phyloP scores from a whole-genome alignment of 2,329 filamentous ascomycete genomes.

The Alternaria infectoria region DNA sequence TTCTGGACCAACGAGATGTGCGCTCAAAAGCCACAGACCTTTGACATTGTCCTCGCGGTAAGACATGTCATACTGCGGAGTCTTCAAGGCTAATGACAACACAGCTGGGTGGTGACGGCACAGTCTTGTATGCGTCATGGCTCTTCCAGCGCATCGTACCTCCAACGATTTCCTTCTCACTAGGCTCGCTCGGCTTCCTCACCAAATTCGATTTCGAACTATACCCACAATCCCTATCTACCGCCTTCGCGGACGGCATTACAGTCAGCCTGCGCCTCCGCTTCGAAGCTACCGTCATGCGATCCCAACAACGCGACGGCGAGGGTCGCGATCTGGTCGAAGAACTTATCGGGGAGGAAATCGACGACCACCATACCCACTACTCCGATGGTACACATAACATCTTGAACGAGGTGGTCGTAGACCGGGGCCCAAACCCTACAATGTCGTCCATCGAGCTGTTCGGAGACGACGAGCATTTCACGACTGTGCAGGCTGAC shows the following conservation, averaged over 20 bases:
- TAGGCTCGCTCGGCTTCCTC: slow-evolving; percentile 91
- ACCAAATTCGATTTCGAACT: slow-evolving; percentile 94
- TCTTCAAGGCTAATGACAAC: slow-evolving; percentile 5
- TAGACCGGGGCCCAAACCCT: slow-evolving; percentile 91
- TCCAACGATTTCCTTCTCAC: slow-evolving; percentile 86
- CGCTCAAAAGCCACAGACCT: slow-evolving; percentile 77
- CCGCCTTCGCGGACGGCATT: slow-evolving; percentile 80
- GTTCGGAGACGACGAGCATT: slow-evolving; percentile 93
- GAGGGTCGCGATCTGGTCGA: slow-evolving; percentile 69
- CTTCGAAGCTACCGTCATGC: slow-evolving; percentile 94
- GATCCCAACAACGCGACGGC: slow-evolving; percentile 62
- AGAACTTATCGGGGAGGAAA: slow-evolving; percentile 85
- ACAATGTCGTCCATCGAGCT: slow-evolving; percentile 93
- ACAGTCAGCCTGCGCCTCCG: slow-evolving; percentile 85
- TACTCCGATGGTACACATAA: slow-evolving; percentile 82
- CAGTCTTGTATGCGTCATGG: slow-evolving; percentile 94
- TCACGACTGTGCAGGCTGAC: slow-evolving; percentile 91
- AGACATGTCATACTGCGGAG: slow-evolving; percentile 18
- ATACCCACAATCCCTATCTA: slow-evolving; percentile 71
- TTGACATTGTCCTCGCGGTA: slow-evolving; percentile 88
- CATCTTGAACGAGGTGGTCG: slow-evolving; percentile 95
- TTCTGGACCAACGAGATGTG: slow-evolving; percentile 88
- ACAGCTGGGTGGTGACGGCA: slow-evolving; percentile 88
- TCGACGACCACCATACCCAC: slow-evolving; percentile 84
- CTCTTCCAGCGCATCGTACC: slow-evolving; percentile 95